Conservation (phyloP, 305 asterid genomes). For the Fraxinus platypoda region DNA sequence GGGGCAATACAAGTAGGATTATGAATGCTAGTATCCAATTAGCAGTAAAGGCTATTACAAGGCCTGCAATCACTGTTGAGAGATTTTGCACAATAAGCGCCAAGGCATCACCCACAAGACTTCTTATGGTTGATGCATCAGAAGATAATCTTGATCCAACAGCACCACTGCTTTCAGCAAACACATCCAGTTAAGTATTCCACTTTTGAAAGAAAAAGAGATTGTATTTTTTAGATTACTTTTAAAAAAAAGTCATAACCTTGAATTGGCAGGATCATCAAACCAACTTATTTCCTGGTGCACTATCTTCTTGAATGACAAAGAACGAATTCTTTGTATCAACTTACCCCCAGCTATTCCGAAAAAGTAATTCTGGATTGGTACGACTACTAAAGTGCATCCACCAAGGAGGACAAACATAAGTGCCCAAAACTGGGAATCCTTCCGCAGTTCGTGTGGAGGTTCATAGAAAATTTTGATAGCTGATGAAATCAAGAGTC, state of each 20-base stretch:
- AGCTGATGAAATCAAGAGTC: constrained; percentile 65
- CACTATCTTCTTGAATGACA: constrained; percentile 64
- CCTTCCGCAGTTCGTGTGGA: constrained; percentile 42
- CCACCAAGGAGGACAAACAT: constrained; percentile 52
- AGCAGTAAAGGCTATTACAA: constrained; percentile 68
- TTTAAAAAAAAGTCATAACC: constrained; percentile 37
- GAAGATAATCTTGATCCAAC: constrained; percentile 75
- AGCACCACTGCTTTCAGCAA: constrained; percentile 61
- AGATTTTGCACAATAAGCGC: constrained; percentile 70
- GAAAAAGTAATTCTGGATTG: constrained; percentile 66
- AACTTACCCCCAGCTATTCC: constrained; percentile 77
- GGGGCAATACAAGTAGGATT: constrained; percentile 49
- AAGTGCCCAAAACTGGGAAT: constrained; percentile 59
- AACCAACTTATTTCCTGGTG: constrained; percentile 90
- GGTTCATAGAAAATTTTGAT: constrained; percentile 69
- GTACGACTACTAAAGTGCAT: constrained; percentile 36
- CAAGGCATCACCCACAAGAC: constrained; percentile 77
- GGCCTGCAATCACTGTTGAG: constrained; percentile 57
- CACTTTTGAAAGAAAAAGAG: neutral
- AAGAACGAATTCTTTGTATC: constrained; percentile 70
- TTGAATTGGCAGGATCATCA: constrained; percentile 79
- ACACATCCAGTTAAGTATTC: neutral
- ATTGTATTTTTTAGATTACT: neutral
- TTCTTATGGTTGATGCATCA: constrained; percentile 70
- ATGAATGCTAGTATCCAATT: constrained; percentile 73